Percentiles rank a stretch among this genome's conserved stretches.
Conservation (phyloP, 257 asterid genomes). For the Solanum corneliomulleri region DNA sequence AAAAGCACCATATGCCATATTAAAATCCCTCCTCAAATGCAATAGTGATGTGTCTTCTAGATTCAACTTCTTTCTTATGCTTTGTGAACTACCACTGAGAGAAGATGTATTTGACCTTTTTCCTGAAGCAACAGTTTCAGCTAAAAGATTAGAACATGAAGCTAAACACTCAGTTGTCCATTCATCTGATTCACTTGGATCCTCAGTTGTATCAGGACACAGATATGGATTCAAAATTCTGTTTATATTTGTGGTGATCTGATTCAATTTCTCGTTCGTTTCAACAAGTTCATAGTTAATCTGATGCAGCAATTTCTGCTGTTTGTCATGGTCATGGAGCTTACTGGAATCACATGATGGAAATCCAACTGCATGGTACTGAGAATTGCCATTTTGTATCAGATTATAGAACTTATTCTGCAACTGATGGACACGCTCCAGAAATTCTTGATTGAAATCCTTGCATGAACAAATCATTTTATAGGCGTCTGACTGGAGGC, state of each 20-base stretch:
- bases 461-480: conserved; percentile 13
- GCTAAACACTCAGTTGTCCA: conserved; percentile 19
- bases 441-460: conserved; percentile 19
- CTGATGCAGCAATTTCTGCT: conserved; percentile 17
- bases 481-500: conserved; percentile 16
- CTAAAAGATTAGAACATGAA: conserved; percentile 26
- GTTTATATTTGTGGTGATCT: conserved; percentile 13
- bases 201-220: conserved; percentile 5
- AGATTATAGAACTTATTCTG: conserved; percentile 13
- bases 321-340: conserved; percentile 7
- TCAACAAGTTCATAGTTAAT: conserved; percentile 26
- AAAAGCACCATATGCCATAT: conserved; percentile 20
- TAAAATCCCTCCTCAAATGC: conserved; percentile 21
- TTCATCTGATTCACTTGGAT: conserved; percentile 13
- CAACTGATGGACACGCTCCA: conserved; percentile 15
- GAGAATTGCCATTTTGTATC: conserved; percentile 11
- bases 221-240: conserved; percentile 3
- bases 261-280: conserved; percentile 23
- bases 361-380: not conserved
- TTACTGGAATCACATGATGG: not conserved
- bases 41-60: conserved; percentile 3
- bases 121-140: conserved; percentile 12
- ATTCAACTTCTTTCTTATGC: not conserved
- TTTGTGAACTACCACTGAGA: not conserved
- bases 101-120: conserved; percentile 3